phyloP scores from a whole-genome alignment of 2,329 filamentous ascomycete genomes.

The Diplodia seriata region DNA sequence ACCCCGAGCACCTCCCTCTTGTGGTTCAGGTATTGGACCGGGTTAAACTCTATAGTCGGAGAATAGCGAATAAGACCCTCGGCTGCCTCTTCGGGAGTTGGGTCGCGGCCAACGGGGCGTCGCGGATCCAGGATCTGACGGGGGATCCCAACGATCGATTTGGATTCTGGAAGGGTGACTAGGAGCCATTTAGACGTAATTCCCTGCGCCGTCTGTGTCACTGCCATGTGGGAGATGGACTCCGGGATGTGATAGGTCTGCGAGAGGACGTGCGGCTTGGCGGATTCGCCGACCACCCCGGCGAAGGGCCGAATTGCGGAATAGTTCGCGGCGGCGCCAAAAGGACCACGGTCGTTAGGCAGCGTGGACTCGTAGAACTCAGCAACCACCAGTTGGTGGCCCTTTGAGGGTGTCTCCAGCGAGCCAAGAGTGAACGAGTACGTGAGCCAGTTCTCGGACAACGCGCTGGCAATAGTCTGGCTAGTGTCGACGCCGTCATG shows the following conservation, averaged over 20 bases:
- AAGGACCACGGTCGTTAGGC: slow-evolving; percentile 82
- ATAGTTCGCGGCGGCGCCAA: slow-evolving; percentile 73
- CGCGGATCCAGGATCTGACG: slow-evolving; percentile 82
- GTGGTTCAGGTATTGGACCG: slow-evolving; percentile 81
- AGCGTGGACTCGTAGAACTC: slow-evolving; percentile 89
- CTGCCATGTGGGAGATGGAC: slow-evolving; percentile 78
- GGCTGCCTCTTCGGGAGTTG: slow-evolving; percentile 77
- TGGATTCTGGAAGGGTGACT: slow-evolving; percentile 74
- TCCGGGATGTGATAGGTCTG: slow-evolving; percentile 83
- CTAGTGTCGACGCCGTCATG: slow-evolving; percentile 76
- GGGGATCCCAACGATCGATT: slow-evolving; percentile 80
- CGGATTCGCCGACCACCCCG: slow-evolving; percentile 60
- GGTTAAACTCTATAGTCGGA: slow-evolving; percentile 82
- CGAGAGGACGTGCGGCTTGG: slow-evolving; percentile 76
- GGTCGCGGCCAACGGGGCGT: slow-evolving; percentile 83
- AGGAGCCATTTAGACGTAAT: slow-evolving; percentile 85
- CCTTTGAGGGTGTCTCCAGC: slow-evolving; percentile 67
- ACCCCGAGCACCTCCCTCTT: slow-evolving; percentile 81
- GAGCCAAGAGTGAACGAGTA: slow-evolving; percentile 74
- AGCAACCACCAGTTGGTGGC: slow-evolving; percentile 83
- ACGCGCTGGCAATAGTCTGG: slow-evolving; percentile 75
- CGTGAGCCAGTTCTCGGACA: slow-evolving; percentile 95
- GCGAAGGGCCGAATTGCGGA: slow-evolving; percentile 74
- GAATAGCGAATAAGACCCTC: slow-evolving; percentile 82
- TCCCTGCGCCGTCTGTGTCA: slow-evolving; percentile 89